These are phyloP conservation scores for Kalmusia sp. DNA, from an alignment of 2,329 filamentous ascomycete genomes.

Conservation along the genomic window DNA sequence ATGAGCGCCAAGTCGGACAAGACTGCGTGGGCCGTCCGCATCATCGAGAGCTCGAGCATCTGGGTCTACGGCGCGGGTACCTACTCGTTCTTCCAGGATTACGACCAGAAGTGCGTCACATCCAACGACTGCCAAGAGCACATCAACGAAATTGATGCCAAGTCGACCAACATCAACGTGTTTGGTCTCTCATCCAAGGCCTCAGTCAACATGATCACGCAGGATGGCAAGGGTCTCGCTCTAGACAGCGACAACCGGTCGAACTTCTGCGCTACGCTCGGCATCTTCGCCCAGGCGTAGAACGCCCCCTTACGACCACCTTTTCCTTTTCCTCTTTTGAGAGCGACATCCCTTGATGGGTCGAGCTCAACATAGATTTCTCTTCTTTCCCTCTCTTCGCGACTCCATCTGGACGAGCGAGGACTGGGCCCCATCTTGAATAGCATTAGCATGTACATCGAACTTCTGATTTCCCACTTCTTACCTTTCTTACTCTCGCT, in stretches of 20 bases:
- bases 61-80: constrained; percentile 59
- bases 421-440: constrained; percentile 19
- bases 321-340: not conserved
- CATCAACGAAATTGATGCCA: constrained; percentile 54
- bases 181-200: constrained; percentile 59
- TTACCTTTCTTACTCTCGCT: constrained; percentile 20
- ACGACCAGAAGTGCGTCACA: constrained; percentile 57
- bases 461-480: constrained; percentile 19
- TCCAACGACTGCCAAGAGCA: constrained; percentile 59
- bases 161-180: constrained; percentile 52
- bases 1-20: constrained; percentile 45
- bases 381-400: constrained; percentile 26
- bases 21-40: constrained; percentile 56
- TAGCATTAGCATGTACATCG: constrained; percentile 26
- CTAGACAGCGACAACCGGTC: constrained; percentile 55
- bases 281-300: constrained; percentile 43
- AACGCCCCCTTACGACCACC: not conserved
- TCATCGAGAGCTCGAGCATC: constrained; percentile 49
- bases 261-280: constrained; percentile 58
- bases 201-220: constrained; percentile 57
- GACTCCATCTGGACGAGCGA: not conserved
- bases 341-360: constrained; percentile 19
- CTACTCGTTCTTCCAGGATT: constrained; percentile 67
- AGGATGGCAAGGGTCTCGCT: constrained; percentile 42
- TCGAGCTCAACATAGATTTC: constrained; percentile 10